Percentiles rank a stretch among this genome's conserved stretches.
Conservation (phyloP, 805 yeast species). For the Nakazawaea wickerhamii region DNA sequence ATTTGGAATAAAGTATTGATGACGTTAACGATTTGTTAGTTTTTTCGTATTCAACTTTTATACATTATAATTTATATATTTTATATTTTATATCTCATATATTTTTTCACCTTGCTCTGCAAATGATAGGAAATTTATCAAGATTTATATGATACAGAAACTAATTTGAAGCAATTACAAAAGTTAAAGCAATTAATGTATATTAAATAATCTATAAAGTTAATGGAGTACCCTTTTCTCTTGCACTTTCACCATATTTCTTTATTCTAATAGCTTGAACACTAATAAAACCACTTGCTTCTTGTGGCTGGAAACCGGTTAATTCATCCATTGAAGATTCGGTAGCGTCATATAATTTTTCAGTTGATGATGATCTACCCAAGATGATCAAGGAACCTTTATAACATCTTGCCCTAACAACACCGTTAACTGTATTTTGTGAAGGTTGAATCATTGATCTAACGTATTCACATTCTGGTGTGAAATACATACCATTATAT, state of each 20-base stretch:
- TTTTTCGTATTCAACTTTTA: neutral
- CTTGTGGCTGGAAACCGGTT: constrained; percentile 96
- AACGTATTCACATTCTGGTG: constrained; percentile 96
- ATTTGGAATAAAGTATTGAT: neutral
- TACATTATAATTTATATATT: neutral
- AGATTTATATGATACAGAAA: too few species aligned
- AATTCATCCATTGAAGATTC: constrained; percentile 99
- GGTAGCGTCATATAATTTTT: constrained; percentile 94
- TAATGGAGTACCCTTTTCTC: constrained; percentile 62
- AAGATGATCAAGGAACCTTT: constrained; percentile 81
- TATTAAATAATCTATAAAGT: constrained; percentile 29
- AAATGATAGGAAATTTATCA: too few species aligned
- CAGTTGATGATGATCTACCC: constrained; percentile 94
- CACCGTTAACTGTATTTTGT: constrained; percentile 92
- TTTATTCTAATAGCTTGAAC: constrained; percentile 98
- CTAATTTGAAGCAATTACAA: too few species aligned
- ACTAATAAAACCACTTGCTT: constrained; percentile 94
- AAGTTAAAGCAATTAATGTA: too few species aligned
- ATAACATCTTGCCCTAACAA: constrained; percentile 88
- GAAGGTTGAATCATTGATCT: constrained; percentile 93
- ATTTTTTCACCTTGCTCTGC: neutral
- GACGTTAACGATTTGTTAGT: neutral
- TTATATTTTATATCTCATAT: neutral
- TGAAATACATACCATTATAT: constrained; percentile 96
- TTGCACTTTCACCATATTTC: constrained; percentile 94